Base-by-base conservation (phyloP, 2,329 filamentous ascomycete genomes). In the Incumbomyces delicatus region DNA sequence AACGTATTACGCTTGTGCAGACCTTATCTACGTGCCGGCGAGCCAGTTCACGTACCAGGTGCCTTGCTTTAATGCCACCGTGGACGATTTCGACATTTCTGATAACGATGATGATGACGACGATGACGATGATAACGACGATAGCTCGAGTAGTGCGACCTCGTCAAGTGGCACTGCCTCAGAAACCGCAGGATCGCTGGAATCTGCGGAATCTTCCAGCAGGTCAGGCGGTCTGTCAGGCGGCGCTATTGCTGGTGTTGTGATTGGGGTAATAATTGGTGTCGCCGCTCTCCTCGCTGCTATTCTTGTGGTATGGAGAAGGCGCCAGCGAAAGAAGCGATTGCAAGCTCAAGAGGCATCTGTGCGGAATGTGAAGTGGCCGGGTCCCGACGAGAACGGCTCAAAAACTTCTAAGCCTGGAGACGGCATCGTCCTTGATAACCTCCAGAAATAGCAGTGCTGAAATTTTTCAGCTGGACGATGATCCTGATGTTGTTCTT, bases 61-160 rank as follows among this genome's bases (percentile, higher is more conserved):
- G 8, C 68, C 68, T 0, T 72, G 70, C 58, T 72, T 72, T 61
- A 72, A 73, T 47, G 67, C 69, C 3, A 70, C 68, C 0, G 57
- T 58, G 12, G 60, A 63, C 13, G 58, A 64, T 17, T 65, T 66
- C 51, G 56, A 36, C 38, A 35, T 54, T 22, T 20, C 59, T 13
- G 47, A 60, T 1, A 40, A 14, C 17, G 46, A 48, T 20, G 29
- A 34, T 38, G 45, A 46, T n/a, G n/a, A n/a, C n/a, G n/a, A n/a
- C n/a, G n/a, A n/a, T n/a, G n/a, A n/a, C n/a, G n/a, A n/a, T n/a
- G n/a, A n/a, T n/a, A n/a, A n/a, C n/a, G n/a, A n/a, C 22, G 22
- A 27, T 8, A 27, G 22, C 8, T 8, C 22, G 22, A 27, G 22
- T 17, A 27, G 22, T 17, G 33, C 13, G 32, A 44, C n/a, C 27